These are phyloP conservation scores for Fraxinus paxiana DNA, from an alignment of 305 asterid genomes.

Conservation along the genomic window DNA sequence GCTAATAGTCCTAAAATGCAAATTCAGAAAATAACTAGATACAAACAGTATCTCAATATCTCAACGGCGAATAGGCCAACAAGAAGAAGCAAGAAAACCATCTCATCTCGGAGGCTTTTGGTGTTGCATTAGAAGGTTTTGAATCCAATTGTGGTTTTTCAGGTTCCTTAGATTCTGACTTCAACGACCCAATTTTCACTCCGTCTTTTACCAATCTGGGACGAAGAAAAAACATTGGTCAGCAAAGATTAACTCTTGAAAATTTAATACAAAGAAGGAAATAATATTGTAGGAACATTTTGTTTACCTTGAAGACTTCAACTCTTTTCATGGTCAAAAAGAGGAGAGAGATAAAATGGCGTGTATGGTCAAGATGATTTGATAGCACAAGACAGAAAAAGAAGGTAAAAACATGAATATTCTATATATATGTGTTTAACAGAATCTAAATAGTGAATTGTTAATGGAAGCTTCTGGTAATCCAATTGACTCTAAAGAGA, in stretches of 20 bases:
- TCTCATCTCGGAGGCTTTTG: conserved; percentile 26
- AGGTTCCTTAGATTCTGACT: conserved; percentile 34
- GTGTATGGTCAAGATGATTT: not conserved
- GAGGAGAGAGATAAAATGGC: not conserved
- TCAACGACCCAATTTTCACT: conserved; percentile 34
- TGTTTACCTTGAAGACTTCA: not conserved
- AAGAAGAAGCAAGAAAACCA: conserved; percentile 38
- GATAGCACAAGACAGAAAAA: not conserved
- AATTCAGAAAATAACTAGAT: not conserved
- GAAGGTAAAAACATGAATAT: not conserved
- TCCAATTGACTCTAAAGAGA: not conserved
- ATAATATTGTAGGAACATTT: not conserved
- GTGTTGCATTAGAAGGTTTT: conserved; percentile 17
- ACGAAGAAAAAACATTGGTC: not conserved
- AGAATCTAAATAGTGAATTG: not conserved
- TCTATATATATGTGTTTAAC: not conserved
- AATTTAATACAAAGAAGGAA: not conserved
- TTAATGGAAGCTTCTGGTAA: not conserved
- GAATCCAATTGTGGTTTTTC: conserved; percentile 28
- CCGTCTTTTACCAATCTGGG: conserved; percentile 51
- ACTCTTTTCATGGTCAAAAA: not conserved
- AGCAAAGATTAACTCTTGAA: not conserved
- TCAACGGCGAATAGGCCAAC: conserved; percentile 23
- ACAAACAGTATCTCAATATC: not conserved
- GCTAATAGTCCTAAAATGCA: not conserved